A percentile compares a stretch with the other conserved stretches of the same genome.
Evolutionary conservation across 1,284 basidiomycete genomes (phyloP).

Genomic region (Trichosporon ovoides): DNA sequence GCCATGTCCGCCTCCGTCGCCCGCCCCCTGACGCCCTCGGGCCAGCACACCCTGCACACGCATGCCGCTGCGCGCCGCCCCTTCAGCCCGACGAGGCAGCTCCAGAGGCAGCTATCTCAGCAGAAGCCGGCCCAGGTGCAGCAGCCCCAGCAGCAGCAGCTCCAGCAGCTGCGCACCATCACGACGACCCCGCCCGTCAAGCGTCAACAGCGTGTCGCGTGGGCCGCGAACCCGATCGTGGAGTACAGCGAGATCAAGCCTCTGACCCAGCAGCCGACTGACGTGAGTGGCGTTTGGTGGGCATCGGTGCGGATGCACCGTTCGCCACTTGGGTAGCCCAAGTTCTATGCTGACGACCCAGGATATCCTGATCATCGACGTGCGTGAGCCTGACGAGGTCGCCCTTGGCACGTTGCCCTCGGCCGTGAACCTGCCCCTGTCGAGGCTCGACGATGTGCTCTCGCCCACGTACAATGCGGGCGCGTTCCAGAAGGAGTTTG

Average conservation of each 20-base stretch:
- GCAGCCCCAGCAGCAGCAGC: background rate
- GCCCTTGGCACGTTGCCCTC: conserved; percentile 92
- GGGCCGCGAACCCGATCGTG: conserved; percentile 54
- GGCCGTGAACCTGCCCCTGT: conserved; percentile 87
- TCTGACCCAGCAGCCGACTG: conserved; percentile 69
- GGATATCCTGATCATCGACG: conserved; percentile 82
- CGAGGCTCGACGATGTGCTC: conserved; percentile 66
- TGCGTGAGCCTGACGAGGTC: conserved; percentile 90
- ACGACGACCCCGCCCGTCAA: conserved; percentile 1
- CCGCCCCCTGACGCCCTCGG: background rate
- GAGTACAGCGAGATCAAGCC: conserved; percentile 80
- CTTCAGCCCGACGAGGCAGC: background rate
- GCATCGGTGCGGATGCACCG: background rate
- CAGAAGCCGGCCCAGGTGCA: no score
- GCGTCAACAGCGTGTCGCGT: conserved; percentile 19
- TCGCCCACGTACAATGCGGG: conserved; percentile 54
- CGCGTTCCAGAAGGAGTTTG: conserved; percentile 64
- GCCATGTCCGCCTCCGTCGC: conserved; percentile 5
- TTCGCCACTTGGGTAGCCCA: no score
- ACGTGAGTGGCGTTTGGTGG: conserved; percentile 56
- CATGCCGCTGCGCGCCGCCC: background rate
- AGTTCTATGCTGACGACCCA: conserved; percentile 37
- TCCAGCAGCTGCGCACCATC: background rate
- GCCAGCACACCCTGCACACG: background rate
- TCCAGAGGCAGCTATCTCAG: background rate